Conservation (phyloP, 1,284 basidiomycete genomes). For the Spongispora temasekensis region DNA sequence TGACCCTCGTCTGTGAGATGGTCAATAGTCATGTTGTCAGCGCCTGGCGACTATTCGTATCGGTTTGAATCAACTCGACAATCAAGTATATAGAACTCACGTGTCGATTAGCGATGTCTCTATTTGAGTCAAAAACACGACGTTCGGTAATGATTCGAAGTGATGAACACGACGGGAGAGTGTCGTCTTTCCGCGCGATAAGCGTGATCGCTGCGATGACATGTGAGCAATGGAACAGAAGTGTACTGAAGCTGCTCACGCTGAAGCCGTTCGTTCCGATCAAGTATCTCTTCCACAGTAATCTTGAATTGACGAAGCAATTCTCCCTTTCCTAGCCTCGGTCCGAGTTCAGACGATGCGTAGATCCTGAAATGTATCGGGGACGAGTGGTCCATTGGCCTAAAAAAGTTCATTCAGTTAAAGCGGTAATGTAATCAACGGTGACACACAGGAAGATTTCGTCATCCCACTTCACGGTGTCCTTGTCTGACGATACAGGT, state of each 20-base stretch:
- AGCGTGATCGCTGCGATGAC: not conserved
- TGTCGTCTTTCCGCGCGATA: not conserved
- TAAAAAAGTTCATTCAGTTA: not conserved
- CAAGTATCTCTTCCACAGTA: not conserved
- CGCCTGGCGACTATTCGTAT: not conserved
- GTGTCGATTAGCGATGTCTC: not conserved
- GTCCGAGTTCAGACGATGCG: not conserved
- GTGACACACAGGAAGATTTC: not conserved
- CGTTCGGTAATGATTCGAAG: not conserved
- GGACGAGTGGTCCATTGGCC: not conserved
- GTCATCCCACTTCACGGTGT: not conserved
- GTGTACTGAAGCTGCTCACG: not conserved
- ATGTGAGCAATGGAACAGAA: not conserved
- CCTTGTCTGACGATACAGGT: not conserved
- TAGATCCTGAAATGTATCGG: not conserved
- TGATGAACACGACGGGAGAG: not conserved
- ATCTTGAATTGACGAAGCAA: not conserved
- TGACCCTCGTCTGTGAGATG: not conserved
- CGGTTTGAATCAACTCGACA: not conserved
- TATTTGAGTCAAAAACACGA: not conserved
- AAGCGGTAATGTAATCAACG: not conserved
- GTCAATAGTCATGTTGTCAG: not conserved
- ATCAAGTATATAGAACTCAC: not conserved
- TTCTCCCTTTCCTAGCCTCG: not conserved
- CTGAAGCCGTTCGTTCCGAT: not conserved